Conservation (phyloP, 306 rosid species). For the Castanospermum australe region DNA sequence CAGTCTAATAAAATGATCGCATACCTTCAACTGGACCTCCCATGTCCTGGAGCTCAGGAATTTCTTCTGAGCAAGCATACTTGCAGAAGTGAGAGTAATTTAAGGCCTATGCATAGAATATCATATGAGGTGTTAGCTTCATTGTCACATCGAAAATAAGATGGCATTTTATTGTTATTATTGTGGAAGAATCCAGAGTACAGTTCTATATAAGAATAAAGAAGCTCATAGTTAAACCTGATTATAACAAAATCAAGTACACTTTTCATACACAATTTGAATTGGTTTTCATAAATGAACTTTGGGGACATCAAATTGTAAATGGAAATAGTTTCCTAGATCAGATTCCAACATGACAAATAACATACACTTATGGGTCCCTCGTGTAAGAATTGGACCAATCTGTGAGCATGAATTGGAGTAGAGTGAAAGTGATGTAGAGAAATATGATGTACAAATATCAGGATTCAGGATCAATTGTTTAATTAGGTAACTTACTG, state of each 20-base stretch:
- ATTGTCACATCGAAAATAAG: slow-evolving; percentile 10
- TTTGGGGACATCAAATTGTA: neutral
- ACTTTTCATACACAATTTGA: neutral
- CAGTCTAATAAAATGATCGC: neutral
- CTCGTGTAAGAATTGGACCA: neutral
- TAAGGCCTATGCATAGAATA: slow-evolving; percentile 65
- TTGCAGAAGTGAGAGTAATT: slow-evolving; percentile 89
- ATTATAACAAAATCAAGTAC: neutral
- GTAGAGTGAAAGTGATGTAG: neutral
- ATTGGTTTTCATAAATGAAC: neutral
- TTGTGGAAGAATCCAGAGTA: neutral
- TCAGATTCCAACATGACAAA: slow-evolving; percentile 1
- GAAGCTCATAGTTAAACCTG: neutral
- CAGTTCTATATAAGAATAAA: neutral
- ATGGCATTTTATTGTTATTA: neutral
- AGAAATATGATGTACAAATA: neutral
- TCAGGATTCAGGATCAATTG: neutral
- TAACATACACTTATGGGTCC: neutral
- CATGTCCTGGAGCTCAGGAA: slow-evolving; percentile 97
- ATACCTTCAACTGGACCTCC: slow-evolving; percentile 96
- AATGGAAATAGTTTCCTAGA: neutral
- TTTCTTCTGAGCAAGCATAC: slow-evolving; percentile 97
- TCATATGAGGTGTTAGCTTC: slow-evolving; percentile 3
- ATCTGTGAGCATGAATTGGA: neutral
- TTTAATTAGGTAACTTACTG: neutral